Evolutionary conservation across 1,139 yeast species (phyloP).

Genomic region (Suhomyces bribrorum): DNA sequence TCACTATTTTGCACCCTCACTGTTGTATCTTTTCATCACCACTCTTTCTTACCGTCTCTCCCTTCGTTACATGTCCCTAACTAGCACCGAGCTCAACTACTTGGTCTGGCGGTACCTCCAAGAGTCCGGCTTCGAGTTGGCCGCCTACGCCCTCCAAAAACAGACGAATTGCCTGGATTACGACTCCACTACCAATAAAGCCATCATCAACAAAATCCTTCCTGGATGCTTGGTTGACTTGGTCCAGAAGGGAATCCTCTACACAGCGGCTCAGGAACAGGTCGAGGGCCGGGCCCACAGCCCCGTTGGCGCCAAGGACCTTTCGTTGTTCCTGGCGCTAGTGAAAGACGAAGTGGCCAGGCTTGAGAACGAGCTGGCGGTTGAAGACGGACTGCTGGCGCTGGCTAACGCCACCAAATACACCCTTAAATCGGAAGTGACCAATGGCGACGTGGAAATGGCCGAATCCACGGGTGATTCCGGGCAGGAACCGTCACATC

Average conservation of each 20-base stretch:
- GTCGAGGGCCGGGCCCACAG: constrained; percentile 15
- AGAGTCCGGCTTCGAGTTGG: constrained; percentile 78
- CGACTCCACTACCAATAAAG: constrained; percentile 50
- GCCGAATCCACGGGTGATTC: constrained; percentile 13
- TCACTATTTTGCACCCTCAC: no score
- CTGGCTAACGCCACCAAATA: constrained; percentile 9
- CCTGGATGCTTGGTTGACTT: constrained; percentile 79
- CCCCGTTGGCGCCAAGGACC: constrained; percentile 13
- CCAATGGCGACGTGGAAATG: constrained; percentile 20
- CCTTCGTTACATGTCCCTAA: constrained; percentile 80
- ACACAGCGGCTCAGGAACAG: constrained; percentile 43
- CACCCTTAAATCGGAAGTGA: constrained; percentile 18
- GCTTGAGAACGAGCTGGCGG: constrained; percentile 1
- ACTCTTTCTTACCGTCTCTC: no score
- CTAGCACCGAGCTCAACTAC: constrained; percentile 85
- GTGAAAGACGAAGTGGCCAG: constrained; percentile 22
- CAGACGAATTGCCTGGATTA: constrained; percentile 64
- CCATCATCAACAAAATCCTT: constrained; percentile 48
- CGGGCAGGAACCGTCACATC: constrained; percentile 4
- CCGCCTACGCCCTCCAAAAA: constrained; percentile 81
- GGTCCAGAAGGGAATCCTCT: constrained; percentile 83
- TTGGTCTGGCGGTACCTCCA: constrained; percentile 91
- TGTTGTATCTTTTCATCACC: no score
- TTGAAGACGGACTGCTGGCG: no score
- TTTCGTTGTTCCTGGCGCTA: constrained; percentile 35